Evolutionary conservation across 2,329 filamentous ascomycete genomes (phyloP), one percentile per base, ranked within the genome.

Genomic region (Diaporthe amygdali): DNA sequence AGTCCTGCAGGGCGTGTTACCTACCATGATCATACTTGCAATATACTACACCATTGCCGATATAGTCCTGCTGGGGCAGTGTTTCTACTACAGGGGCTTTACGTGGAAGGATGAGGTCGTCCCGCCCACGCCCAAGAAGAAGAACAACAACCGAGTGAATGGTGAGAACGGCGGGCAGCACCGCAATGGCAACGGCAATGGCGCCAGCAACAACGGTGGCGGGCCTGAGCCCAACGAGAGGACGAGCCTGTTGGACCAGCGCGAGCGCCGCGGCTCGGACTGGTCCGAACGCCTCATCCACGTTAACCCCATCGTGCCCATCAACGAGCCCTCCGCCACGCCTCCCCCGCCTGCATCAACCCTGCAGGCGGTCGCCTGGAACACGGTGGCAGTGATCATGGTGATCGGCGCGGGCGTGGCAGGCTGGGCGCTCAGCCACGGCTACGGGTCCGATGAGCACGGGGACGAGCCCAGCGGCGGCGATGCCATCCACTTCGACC

Each of bases 11-110:
- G 93, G 94, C 69, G 96, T 99, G 8, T 82, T 98, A 68, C 95
- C 96, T 1, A 99, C 96, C 0, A 98, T 98, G 95, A 92, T 94
- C 73, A 97, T 97, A 67, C 86, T 98, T n/a, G 95, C 95, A 15
- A 89, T 97, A 20, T 97, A 97, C 81, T 97, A 98, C 80, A 97
- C 95, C 20, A 87, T 97, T 46, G 95, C 95, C 72, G 96, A 98
- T 78, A 89, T 98, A 51, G 94, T 98, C 2, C 87, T 99, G 1
- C 85, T 98, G 0, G 88, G 86, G 0, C 96, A 99, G 82, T 97
- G 94, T 82, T 97, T 98, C 84, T 98, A 97, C 84, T 99, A 99
- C 82, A 91, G 94, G 66, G 95, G 95, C 4, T 96, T 97, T 75
- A 91, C 89, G 2, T 89, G 87, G 85, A 84, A 82, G 66, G 90